phyloP scores from a whole-genome alignment of 2,329 filamentous ascomycete species.

The Ceratocystis cacaofunesta region DNA sequence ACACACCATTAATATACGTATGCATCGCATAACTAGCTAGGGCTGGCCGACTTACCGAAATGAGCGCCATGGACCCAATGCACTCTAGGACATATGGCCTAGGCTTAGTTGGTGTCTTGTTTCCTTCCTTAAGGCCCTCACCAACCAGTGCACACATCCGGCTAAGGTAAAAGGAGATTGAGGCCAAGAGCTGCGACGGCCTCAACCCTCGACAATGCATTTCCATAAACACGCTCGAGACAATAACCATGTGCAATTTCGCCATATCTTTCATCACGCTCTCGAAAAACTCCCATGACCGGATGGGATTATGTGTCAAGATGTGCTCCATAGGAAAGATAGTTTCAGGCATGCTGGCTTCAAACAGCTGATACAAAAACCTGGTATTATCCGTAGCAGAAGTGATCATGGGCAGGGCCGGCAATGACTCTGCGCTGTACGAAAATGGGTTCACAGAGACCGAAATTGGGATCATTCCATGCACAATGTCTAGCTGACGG shows the following conservation, averaged over 20 bases:
- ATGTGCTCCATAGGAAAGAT: conserved; percentile 15
- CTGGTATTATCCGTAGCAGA: conserved; percentile 13
- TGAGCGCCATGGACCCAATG: conserved; percentile 16
- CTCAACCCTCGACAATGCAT: conserved; percentile 15
- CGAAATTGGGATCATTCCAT: background rate
- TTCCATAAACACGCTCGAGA: conserved; percentile 16
- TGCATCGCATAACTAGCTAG: background rate
- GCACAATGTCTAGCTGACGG: conserved; percentile 9
- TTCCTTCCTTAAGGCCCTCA: conserved; percentile 14
- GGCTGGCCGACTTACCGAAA: conserved; percentile 10
- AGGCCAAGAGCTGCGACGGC: conserved; percentile 12
- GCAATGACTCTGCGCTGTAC: background rate
- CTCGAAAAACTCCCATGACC: conserved; percentile 15
- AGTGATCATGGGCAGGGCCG: background rate
- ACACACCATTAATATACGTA: background rate
- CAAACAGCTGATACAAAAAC: conserved; percentile 13
- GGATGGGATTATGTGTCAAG: conserved; percentile 15
- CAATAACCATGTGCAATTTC: conserved; percentile 15
- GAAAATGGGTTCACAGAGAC: background rate
- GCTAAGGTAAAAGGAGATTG: conserved; percentile 15
- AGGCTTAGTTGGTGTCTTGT: conserved; percentile 11
- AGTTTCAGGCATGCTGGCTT: conserved; percentile 15
- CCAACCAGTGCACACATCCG: conserved; percentile 16
- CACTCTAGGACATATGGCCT: conserved; percentile 15
- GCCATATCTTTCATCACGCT: conserved; percentile 14